A percentile compares a stretch with the other conserved stretches of the same genome.
These are phyloP conservation scores for Bipolaris zeicola DNA, from an alignment of 2,329 filamentous ascomycete species.

Conservation along the genomic window DNA sequence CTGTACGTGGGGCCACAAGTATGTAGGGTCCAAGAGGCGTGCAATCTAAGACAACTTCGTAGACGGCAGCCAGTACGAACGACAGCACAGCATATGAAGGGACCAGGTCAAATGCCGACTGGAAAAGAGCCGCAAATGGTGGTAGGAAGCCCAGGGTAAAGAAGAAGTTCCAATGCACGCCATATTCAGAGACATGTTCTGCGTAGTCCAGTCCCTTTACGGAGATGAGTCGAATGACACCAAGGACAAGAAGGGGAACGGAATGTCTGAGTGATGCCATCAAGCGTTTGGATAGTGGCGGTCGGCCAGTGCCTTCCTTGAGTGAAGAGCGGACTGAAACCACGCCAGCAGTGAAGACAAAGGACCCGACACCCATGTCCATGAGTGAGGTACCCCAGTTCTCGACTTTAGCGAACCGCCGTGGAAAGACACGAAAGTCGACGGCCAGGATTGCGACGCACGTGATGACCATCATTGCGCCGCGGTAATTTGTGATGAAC, in stretches of 20 bases:
- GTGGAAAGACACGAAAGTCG: conserved; percentile 90
- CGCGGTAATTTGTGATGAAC: conserved; percentile 90
- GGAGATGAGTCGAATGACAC: conserved; percentile 78
- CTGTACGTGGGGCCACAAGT: conserved; percentile 76
- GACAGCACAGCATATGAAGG: conserved; percentile 80
- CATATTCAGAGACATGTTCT: conserved; percentile 96
- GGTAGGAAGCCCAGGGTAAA: conserved; percentile 90
- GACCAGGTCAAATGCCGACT: conserved; percentile 70
- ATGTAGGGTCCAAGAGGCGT: conserved; percentile 83
- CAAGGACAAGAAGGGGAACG: conserved; percentile 78
- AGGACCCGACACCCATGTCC: conserved; percentile 96
- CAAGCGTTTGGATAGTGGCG: conserved; percentile 63
- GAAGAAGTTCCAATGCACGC: conserved; percentile 99
- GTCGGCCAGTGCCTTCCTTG: conserved; percentile 64
- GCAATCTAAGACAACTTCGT: conserved; percentile 74
- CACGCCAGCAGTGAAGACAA: conserved; percentile 91
- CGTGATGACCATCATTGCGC: conserved; percentile 88
- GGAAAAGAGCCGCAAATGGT: conserved; percentile 84
- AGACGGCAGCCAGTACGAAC: conserved; percentile 68
- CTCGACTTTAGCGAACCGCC: conserved; percentile 95
- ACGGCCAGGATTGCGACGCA: conserved; percentile 94
- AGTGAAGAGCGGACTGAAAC: conserved; percentile 85
- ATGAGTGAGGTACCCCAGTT: conserved; percentile 99
- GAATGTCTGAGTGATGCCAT: conserved; percentile 75
- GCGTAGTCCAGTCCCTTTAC: conserved; percentile 96